These are phyloP conservation scores for Saccharomyces hybrid DNA, from an alignment of 1,139 yeast genomes.

Conservation along the genomic window DNA sequence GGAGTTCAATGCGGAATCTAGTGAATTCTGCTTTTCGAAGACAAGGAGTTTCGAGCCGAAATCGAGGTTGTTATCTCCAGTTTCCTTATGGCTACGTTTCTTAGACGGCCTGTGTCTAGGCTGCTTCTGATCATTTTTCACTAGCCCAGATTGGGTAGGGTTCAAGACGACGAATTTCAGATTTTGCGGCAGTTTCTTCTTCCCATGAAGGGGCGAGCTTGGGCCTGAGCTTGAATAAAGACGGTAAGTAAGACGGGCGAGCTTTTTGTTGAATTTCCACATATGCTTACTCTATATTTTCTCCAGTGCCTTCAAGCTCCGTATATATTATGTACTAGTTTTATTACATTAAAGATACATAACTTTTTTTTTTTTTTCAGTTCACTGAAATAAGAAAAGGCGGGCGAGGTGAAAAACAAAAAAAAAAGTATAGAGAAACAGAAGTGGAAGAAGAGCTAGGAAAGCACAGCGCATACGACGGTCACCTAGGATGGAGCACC, in stretches of 20 bases:
- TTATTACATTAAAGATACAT: not conserved
- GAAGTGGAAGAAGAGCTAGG: not conserved
- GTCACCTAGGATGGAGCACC: not conserved
- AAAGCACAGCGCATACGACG: not conserved
- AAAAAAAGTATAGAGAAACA: not conserved
- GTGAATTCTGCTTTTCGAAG: not conserved
- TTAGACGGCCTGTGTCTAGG: not conserved
- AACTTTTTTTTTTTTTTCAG: not conserved
- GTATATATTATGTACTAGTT: not conserved
- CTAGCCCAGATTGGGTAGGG: slow-evolving; percentile 24
- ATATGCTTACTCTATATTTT: not conserved
- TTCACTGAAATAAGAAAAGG: not conserved
- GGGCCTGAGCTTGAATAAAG: not conserved
- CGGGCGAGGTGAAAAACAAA: not conserved
- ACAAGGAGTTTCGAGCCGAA: not conserved
- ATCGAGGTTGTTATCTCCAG: not conserved
- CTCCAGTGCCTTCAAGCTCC: not conserved
- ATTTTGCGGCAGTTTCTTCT: slow-evolving; percentile 24
- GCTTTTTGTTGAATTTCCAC: not conserved
- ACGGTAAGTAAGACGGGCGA: not conserved
- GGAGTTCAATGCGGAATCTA: not conserved
- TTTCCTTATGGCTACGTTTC: not conserved
- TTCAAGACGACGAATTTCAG: slow-evolving; percentile 25
- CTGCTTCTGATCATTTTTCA: slow-evolving; percentile 3
- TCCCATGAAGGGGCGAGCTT: slow-evolving; percentile 13